Percentiles rank a stretch among this genome's conserved stretches.
These are phyloP conservation scores for Hirsutella rhossiliensis DNA, from an alignment of 2,329 filamentous ascomycete species.

Conservation along the genomic window DNA sequence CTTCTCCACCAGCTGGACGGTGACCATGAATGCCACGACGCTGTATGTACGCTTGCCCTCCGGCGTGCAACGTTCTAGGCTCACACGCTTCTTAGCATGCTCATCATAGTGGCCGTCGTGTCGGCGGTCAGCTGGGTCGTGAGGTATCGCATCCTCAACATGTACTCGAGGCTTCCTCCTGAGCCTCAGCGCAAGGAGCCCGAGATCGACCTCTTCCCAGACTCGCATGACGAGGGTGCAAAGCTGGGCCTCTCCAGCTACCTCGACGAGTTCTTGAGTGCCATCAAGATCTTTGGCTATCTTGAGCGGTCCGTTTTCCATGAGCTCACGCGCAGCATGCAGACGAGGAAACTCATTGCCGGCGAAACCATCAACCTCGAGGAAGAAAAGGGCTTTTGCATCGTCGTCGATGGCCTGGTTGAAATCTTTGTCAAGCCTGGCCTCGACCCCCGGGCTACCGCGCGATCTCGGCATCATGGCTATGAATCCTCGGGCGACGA, in stretches of 20 bases:
- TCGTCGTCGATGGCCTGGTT: constrained; percentile 91
- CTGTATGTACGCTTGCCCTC: constrained; percentile 42
- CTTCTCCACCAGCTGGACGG: constrained; percentile 85
- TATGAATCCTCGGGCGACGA: constrained; percentile 49
- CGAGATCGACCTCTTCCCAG: constrained; percentile 88
- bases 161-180: constrained; percentile 87
- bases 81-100: constrained; percentile 37
- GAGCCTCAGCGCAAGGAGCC: constrained; percentile 95
- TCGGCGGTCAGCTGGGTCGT: constrained; percentile 91
- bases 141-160: constrained; percentile 89
- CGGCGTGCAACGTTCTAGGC: constrained; percentile 2
- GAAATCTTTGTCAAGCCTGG: constrained; percentile 97
- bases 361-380: constrained; percentile 91
- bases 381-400: constrained; percentile 95
- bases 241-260: constrained; percentile 94
- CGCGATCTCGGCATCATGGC: constrained; percentile 10
- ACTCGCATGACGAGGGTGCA: constrained; percentile 76
- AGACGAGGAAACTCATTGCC: constrained; percentile 90
- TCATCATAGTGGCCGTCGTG: constrained; percentile 64
- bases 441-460: constrained; percentile 30
- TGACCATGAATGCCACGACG: constrained; percentile 98
- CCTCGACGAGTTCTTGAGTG: constrained; percentile 92
- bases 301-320: constrained; percentile 94
- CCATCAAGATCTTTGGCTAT: constrained; percentile 98
- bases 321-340: constrained; percentile 94